phyloP scores from a whole-genome alignment of 495 filamentous ascomycete species.

The Daldinia bambusicola region DNA sequence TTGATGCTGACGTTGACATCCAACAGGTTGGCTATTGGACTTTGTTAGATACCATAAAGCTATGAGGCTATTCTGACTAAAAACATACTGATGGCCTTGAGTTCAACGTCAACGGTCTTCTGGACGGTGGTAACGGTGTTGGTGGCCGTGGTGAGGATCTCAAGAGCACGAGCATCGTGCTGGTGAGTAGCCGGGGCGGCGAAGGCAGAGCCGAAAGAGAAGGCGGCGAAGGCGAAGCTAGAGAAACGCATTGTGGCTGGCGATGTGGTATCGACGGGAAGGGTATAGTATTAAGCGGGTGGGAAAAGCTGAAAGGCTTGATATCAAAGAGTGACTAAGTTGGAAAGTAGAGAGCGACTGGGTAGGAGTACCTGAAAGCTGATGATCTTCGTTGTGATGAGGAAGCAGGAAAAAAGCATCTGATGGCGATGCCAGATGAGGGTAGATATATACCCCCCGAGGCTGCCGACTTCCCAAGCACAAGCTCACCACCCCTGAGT shows the following conservation, averaged over 20 bases:
- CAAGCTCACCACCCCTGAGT: slow-evolving; percentile 18
- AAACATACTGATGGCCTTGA: slow-evolving; percentile 33
- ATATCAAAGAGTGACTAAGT: slow-evolving; percentile 45
- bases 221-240: slow-evolving; percentile 42
- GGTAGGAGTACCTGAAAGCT: slow-evolving; percentile 44
- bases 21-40: neutral
- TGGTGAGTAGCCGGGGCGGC: slow-evolving; percentile 36
- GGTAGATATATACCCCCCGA: slow-evolving; percentile 42
- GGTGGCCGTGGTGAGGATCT: slow-evolving; percentile 21
- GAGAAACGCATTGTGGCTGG: slow-evolving; percentile 46
- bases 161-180: slow-evolving; percentile 21
- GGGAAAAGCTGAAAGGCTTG: slow-evolving; percentile 34
- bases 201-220: slow-evolving; percentile 48
- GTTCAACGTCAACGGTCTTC: slow-evolving; percentile 28
- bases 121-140: slow-evolving; percentile 26
- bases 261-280: slow-evolving; percentile 17
- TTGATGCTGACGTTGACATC: slow-evolving; percentile 16
- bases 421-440: slow-evolving; percentile 16
- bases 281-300: slow-evolving; percentile 11
- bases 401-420: slow-evolving; percentile 16
- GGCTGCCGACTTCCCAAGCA: neutral
- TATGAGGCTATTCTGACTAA: neutral
- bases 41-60: neutral
- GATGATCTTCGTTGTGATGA: slow-evolving; percentile 41
- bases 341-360: slow-evolving; percentile 44